Evolutionary conservation across 2,329 filamentous ascomycete species (phyloP).

Genomic region (Exophiala bonariae): DNA sequence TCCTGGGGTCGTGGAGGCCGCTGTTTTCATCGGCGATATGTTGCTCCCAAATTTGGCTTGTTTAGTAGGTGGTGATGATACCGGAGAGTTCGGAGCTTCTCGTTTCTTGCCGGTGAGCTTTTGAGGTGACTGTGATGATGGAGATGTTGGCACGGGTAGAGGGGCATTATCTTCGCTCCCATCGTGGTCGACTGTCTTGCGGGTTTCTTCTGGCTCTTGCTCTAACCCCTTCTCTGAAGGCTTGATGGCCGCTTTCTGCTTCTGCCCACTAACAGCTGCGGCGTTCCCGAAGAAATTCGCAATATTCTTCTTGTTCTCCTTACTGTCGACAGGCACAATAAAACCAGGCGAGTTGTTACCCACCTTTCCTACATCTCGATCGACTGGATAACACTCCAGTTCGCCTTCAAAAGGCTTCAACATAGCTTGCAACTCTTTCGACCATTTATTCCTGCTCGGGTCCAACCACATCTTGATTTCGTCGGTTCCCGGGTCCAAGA

Average conservation of each 20-base stretch:
- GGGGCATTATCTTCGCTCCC: conserved; percentile 55
- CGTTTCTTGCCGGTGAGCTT: too few species aligned
- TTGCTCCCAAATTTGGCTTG: conserved; percentile 8
- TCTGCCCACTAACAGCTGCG: conserved; percentile 8
- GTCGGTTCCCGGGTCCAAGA: conserved; percentile 74
- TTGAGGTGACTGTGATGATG: too few species aligned
- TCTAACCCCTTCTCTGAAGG: too few species aligned
- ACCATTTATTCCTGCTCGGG: conserved; percentile 71
- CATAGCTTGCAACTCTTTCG: conserved; percentile 71
- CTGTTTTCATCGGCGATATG: conserved; percentile 26
- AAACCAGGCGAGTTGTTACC: conserved; percentile 86
- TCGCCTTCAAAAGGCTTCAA: conserved; percentile 78
- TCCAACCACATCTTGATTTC: conserved; percentile 76
- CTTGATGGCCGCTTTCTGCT: conserved; percentile 30
- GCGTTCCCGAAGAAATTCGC: conserved; percentile 79
- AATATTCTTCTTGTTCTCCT: conserved; percentile 89
- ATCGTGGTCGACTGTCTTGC: conserved; percentile 45
- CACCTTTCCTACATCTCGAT: conserved; percentile 88
- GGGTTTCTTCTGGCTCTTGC: conserved; percentile 38
- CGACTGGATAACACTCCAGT: conserved; percentile 82
- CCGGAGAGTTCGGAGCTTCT: neutral
- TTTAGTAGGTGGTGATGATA: conserved; percentile 21
- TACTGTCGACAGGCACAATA: conserved; percentile 77
- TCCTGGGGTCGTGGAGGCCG: conserved; percentile 40
- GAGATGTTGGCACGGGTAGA: conserved; percentile 40